Evolutionary conservation across 2,329 filamentous ascomycete genomes (phyloP), one percentile per base, ranked within the genome.

Genomic region (Colletotrichum sp.): DNA sequence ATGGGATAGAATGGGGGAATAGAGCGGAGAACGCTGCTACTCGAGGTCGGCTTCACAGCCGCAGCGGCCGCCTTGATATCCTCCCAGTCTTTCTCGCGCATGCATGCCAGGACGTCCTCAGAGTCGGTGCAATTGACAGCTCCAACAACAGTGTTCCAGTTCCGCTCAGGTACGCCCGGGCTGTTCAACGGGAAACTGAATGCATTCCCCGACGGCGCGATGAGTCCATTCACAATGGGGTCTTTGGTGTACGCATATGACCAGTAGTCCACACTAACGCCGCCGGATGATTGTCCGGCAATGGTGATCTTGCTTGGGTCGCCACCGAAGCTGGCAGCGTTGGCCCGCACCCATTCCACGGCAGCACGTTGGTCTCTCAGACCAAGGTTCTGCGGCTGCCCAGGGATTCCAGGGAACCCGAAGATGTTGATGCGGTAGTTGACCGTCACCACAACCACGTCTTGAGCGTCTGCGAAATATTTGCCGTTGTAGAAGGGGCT

Each of bases 361-460:
- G 88, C 88, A 0, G 83, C 78, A 3, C 89, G 85, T 78, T 91
- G 89, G 79, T 92, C 89, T 2, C 85, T 83, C 5, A 90, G 79
- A 1, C 88, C 88, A 2, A 88, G 78, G 71, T 90, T 90, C 44
- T 84, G 82, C 1, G 71, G 49, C 26, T 71, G 71, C 2, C 68
- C 77, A 74, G 83, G 79, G 1, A 80, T 81, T 5, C 83, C 83
- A 1, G 85, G 86, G 71, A 87, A 87, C 34, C 86, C 85, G 57
- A 88, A 86, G 74, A 87, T 82, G 72, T 84, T 85, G 57, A 86
- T 52, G 2, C 87, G 85, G 76, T 87, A 90, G 82, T 89, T 89
- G 71, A 89, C 81, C 1, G 86, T 86, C 3, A 90, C 85, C 1
- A 90, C 81, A 4, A 90, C 80, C 2, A 88, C 81, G 52, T 89